Base-by-base conservation (phyloP, 331 rosid genomes). In the Prunus yedoensis region DNA sequence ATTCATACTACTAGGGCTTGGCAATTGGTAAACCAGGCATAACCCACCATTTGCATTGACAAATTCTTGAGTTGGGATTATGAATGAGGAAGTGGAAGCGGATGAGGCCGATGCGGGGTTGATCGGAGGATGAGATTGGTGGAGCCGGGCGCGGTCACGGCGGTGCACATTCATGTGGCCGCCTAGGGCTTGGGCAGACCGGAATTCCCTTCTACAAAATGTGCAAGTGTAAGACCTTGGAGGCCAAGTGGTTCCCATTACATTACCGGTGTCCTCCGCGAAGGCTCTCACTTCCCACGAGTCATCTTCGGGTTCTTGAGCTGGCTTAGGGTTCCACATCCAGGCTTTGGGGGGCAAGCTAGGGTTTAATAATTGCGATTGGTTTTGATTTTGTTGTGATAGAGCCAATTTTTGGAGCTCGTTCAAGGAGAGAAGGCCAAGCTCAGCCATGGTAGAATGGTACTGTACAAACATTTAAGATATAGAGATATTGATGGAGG, bases 81-180 rank as follows among this genome's bases (percentile, higher is more conserved):
- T 74, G 82, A 81, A 65, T 0, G 92, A 79, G 20, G 94, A 59
- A 5, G 82, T 14, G 30, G 79, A 35, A 14, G 83, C 27, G 2
- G 82, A 13, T 23, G 73, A 69, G 41, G 10, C 46, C 11, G 52
- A 49, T 14, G 71, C 43, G 5, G 30, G 61, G 66, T 72, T 38
- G 63, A 75, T 74, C n/a, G 76, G 75, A 66, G 10, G 68, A 66
- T 14, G 87, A 4, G 77, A 20, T 51, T 87, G 96, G 83, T 87
- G 90, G 70, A 88, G 98, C 12, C 93, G 91, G 0, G 92, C 97
- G 0, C 98, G 94, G 93, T 94, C 97, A 0, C 98, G 96, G 85
- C 98, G 98, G 88, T 94, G 98, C 63, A 94, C 96, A 52, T 94
- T 94, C 98, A 94, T 94, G 83, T 94, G 98, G 65, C 98, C 97